Evolutionary conservation across 257 asterid species (phyloP), one percentile per base, ranked within the genome.

Genomic region (Solanum infundibuliforme): DNA sequence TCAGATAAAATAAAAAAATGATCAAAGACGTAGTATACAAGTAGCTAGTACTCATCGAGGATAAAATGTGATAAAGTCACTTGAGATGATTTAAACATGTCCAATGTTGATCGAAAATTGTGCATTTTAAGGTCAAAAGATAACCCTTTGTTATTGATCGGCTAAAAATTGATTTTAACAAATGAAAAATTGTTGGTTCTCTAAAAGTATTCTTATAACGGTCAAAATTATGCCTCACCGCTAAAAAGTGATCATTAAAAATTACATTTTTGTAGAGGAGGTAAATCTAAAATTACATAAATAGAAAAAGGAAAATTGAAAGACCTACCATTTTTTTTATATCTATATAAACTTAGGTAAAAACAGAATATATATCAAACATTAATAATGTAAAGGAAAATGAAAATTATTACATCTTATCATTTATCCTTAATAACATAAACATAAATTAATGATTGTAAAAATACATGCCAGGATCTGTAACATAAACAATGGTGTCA

Each of bases 51-150:
- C 0, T 62, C 31, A 10, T 23, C 1, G 16, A 62, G 3, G 3
- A 62, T 62, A 23, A 23, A 62, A 9, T 62, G 29, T 0, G 7
- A 23, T 2, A 62, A 62, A 1, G 6, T 8, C 31, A n/a, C 31
- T n/a, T n/a, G 7, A 23, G 12, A 62, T n/a, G 71, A 10, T 62
- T 62, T 62, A 62, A 62, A 62, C 14, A 4, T 2, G 12, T 9
- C 6, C 1, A 10, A n/a, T 0, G 1, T 4, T 23, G 13, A 23
- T 4, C 0, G 8, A 1, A 21, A 25, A 25, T 25, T 65, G 16
- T 25, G 16, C 34, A 65, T 25, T 65, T 65, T 25, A 65, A 65
- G 73, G 73, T 6, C 8, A 25, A n/a, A 9, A 65, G 13, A 9
- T n/a, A 65, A 11, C 0, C 1, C 8, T 65, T 65, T 1, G 3